Base-by-base conservation (phyloP, 139 green algal genomes). In the Yamagishiella unicocca region DNA sequence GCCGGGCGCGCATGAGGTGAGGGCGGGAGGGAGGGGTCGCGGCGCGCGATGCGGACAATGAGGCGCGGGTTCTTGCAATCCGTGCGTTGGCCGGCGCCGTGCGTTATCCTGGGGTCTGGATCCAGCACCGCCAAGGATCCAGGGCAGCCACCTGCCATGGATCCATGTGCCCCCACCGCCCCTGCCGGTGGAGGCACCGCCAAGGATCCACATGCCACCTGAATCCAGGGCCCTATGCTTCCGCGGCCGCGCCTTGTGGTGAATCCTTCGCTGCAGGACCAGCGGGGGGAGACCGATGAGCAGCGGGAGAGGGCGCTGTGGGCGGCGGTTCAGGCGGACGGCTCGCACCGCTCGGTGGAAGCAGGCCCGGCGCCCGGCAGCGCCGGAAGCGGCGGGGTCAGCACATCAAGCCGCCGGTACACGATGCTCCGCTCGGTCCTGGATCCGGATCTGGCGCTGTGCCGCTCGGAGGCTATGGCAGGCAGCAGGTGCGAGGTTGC, bases 391-490 rank as follows among this genome's bases (percentile, higher is more conserved):
- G 70, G 40, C 33, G 68, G 68, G 24, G 27, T 25, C n/a, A 27
- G 80, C 17, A 22, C 50, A 10, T 29, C 2, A 24, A 4, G 29
- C 21, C 40, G 58, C 5, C 42, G 25, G 46, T 84, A 73, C 55
- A 38, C 29, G n/a, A 40, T 86, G 31, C 61, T 86, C 42, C 43
- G 66, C 29, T 14, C 8, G 24, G 29, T 86, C 1, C 43, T 86
- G 43, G 64, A 86, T 72, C 62, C 66, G 7, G 62, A 66, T 40
- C 33, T 77, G 80, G 80, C 80, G 25, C 80, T 86, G 61, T 35
- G 80, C 31, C 80, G 80, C 7, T 77, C 62, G 42, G 80, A 66
- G 1, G 45, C 33, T 9, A 77, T 77, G 62, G 62, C n/a, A 33
- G 37, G 31, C 0, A 53, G 3, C n/a, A 35, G 80, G 80, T 86